phyloP scores from a whole-genome alignment of 139 green algal species.

The Zygnema circumcarinatum region DNA sequence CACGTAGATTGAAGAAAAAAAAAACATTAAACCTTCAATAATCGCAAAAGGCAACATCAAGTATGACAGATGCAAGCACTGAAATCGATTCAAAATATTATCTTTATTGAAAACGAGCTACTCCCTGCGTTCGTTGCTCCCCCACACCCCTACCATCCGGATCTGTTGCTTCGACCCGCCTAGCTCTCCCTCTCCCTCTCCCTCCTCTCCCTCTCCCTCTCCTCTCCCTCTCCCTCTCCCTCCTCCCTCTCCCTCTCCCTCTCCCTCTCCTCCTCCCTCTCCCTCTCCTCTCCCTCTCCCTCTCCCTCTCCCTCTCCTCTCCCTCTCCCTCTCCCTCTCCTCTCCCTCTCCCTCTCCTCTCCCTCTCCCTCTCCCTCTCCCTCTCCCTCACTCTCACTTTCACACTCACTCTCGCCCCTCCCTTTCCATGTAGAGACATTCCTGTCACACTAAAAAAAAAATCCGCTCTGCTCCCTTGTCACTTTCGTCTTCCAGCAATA shows the following conservation, averaged over 20 bases:
- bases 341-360: too few species aligned
- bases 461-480: too few species aligned
- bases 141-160: background rate
- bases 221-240: background rate
- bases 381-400: too few species aligned
- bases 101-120: background rate
- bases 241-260: background rate
- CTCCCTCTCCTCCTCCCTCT: background rate
- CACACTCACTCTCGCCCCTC: too few species aligned
- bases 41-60: background rate
- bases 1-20: too few species aligned
- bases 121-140: background rate
- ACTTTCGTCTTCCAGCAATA: too few species aligned
- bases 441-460: too few species aligned
- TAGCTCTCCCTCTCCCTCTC: background rate
- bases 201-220: background rate
- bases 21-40: background rate
- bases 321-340: too few species aligned
- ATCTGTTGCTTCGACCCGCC: background rate
- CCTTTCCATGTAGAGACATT: too few species aligned
- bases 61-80: background rate
- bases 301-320: background rate
- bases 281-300: background rate
- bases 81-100: background rate
- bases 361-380: too few species aligned